phyloP scores from a whole-genome alignment of 2,329 filamentous ascomycete species.

The Chaetomiaceae sp. region DNA sequence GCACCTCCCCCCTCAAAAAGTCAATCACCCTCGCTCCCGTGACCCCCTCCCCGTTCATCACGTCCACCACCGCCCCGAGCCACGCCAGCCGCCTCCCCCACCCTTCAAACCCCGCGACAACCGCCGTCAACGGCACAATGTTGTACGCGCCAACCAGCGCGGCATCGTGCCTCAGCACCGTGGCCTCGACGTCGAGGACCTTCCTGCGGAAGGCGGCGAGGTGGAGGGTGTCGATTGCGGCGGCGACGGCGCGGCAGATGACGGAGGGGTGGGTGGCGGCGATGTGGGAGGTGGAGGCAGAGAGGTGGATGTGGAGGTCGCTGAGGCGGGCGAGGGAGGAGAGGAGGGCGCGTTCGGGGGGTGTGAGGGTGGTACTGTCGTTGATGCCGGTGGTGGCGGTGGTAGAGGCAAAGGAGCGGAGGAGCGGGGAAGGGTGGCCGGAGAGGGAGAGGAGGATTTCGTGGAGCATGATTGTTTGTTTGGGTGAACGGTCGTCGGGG shows the following conservation, averaged over 20 bases:
- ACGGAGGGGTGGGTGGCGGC: slow-evolving; percentile 69
- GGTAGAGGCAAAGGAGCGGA: slow-evolving; percentile 44
- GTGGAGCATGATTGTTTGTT: slow-evolving; percentile 69
- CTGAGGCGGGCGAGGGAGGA: slow-evolving; percentile 72
- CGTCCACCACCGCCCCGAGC: slow-evolving; percentile 70
- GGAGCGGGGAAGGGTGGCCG: slow-evolving; percentile 85
- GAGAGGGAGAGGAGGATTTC: slow-evolving; percentile 96
- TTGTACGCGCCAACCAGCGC: slow-evolving; percentile 84
- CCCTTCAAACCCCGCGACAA: slow-evolving; percentile 78
- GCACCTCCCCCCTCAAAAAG: slow-evolving; percentile 66
- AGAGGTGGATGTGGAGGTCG: slow-evolving; percentile 69
- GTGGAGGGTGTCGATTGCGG: slow-evolving; percentile 69
- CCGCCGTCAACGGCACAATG: slow-evolving; percentile 82
- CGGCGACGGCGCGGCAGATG: slow-evolving; percentile 82
- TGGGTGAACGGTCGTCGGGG: not conserved
- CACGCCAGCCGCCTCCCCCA: slow-evolving; percentile 85
- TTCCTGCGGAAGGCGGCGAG: slow-evolving; percentile 77
- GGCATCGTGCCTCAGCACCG: slow-evolving; percentile 71
- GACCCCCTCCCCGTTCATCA: slow-evolving; percentile 48
- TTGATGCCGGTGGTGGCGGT: slow-evolving; percentile 26
- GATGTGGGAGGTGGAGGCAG: slow-evolving; percentile 62
- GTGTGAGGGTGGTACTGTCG: slow-evolving; percentile 55
- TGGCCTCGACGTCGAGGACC: slow-evolving; percentile 77
- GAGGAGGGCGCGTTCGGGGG: slow-evolving; percentile 79
- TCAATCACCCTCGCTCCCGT: slow-evolving; percentile 74